Evolutionary conservation across 75 land plant genomes (phyloP), one percentile per base, ranked within the genome.

Genomic region (Azolla pinnata): DNA sequence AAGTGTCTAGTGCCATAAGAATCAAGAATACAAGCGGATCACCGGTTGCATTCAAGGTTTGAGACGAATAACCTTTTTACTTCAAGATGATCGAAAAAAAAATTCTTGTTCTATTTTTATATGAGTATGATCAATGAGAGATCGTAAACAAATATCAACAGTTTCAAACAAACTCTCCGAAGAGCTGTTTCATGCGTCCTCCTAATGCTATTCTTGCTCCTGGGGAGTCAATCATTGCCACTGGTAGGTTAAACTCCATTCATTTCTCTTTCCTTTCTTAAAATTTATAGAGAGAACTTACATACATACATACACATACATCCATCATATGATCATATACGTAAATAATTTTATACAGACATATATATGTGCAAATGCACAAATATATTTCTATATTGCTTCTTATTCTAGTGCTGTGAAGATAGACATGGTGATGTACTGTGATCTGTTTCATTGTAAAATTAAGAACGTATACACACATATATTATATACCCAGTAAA

Each of bases 1-100:
- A 93, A 64, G 98, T 79, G 1, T 77, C 77, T 34, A 93, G 98
- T 60, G 98, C 96, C 0, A 68, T 93, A 62, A 71, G 69, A 44
- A 85, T 93, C 29, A 89, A 89, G 52, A 93, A 93, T 73, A 80
- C 72, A 30, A 79, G 98, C 76, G 85, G 79, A 74, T 83, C 87
- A 28, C 77, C 75, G 77, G 81, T 89, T 33, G 98, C 98, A 29
- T 93, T 93, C 68, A 93, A 93, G 83, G 98, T 93, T 60, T 51
- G 56, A 21, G 25, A 45, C 18, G 14, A n/a, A 1, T 8, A 33
- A 7, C 4, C 17, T 4, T 14, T 46, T 46, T 23, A 18, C 23
- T 46, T 23, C 14, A 46, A 46, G 23, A 46, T 2, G 10, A 18
- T 46, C 23, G 17, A 46, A 8, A 38, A 14, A 38, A 38, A 14